phyloP scores from a whole-genome alignment of 2,329 filamentous ascomycete genomes.

The Fusarium pseudocircinatum region DNA sequence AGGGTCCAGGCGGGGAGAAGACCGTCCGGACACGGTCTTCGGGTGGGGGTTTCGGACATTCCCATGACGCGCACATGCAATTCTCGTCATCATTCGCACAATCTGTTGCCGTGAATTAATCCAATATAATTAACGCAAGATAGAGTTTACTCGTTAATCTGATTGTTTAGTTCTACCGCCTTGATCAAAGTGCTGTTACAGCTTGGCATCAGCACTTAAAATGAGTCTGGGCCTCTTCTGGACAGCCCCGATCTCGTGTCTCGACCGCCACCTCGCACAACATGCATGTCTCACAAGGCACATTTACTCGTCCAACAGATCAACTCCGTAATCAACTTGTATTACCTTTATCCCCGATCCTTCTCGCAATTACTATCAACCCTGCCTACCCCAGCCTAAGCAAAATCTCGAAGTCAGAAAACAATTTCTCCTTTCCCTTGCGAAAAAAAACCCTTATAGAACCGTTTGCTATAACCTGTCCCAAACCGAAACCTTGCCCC shows the following conservation, averaged over 20 bases:
- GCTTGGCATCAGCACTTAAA: background rate
- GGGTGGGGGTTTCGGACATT: constrained; percentile 25
- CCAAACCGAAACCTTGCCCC: constrained; percentile 29
- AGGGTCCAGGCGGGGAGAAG: constrained; percentile 11
- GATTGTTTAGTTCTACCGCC: background rate
- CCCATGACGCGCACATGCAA: constrained; percentile 37
- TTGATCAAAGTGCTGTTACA: background rate
- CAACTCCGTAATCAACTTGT: constrained; percentile 24
- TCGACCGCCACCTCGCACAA: background rate
- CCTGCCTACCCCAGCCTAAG: background rate
- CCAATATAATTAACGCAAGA: background rate
- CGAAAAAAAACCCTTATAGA: constrained; percentile 33
- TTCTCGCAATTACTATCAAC: constrained; percentile 22
- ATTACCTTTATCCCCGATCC: constrained; percentile 16
- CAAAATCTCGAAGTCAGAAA: constrained; percentile 25
- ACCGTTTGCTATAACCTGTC: constrained; percentile 28
- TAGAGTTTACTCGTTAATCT: background rate
- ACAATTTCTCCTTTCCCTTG: constrained; percentile 37
- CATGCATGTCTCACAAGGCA: background rate
- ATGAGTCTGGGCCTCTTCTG: background rate
- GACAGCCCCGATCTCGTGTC: background rate
- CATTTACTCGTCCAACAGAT: background rate
- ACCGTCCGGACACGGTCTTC: constrained; percentile 15
- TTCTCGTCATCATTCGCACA: background rate
- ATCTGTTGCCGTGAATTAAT: background rate